Evolutionary conservation across 2,329 filamentous ascomycete genomes (phyloP).

Genomic region (Ascochyta viciae-villosae): DNA sequence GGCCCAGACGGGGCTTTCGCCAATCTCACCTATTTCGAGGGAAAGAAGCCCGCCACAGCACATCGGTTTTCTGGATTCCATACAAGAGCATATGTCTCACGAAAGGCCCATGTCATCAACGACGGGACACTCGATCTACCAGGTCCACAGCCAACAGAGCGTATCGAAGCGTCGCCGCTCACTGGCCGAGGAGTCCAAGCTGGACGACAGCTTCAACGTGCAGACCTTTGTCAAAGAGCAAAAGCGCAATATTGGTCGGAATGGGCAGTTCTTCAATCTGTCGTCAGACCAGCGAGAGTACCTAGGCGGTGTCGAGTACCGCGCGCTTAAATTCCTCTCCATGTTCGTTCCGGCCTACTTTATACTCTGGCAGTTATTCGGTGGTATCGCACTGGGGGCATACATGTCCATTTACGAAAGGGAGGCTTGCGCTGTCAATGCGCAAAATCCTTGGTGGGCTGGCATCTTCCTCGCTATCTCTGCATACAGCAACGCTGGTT

Average conservation of each 20-base stretch:
- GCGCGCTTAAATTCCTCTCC: conserved; percentile 30
- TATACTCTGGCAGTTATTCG: conserved; percentile 29
- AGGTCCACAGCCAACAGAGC: conserved; percentile 24
- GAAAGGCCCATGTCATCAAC: conserved; percentile 26
- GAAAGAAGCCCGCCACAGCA: conserved; percentile 21
- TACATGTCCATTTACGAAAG: conserved; percentile 29
- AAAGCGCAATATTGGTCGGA: conserved; percentile 30
- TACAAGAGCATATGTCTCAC: conserved; percentile 22
- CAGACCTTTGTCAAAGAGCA: conserved; percentile 32
- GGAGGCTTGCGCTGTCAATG: conserved; percentile 28
- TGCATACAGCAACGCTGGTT: conserved; percentile 29
- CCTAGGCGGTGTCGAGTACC: conserved; percentile 31
- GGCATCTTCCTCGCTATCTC: conserved; percentile 25
- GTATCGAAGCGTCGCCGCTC: conserved; percentile 26
- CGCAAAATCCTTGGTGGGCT: conserved; percentile 30
- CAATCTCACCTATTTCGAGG: conserved; percentile 15
- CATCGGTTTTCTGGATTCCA: conserved; percentile 31
- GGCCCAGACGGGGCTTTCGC: conserved; percentile 12
- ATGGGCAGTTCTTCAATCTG: conserved; percentile 30
- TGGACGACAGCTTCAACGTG: conserved; percentile 27
- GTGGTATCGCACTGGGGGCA: conserved; percentile 28
- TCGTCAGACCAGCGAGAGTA: conserved; percentile 32
- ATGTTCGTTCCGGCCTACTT: conserved; percentile 28
- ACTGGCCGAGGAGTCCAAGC: conserved; percentile 22
- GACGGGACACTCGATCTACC: conserved; percentile 31